Base-by-base conservation (phyloP, 352 stramenopile species). In the Plasmopara halstedii region DNA sequence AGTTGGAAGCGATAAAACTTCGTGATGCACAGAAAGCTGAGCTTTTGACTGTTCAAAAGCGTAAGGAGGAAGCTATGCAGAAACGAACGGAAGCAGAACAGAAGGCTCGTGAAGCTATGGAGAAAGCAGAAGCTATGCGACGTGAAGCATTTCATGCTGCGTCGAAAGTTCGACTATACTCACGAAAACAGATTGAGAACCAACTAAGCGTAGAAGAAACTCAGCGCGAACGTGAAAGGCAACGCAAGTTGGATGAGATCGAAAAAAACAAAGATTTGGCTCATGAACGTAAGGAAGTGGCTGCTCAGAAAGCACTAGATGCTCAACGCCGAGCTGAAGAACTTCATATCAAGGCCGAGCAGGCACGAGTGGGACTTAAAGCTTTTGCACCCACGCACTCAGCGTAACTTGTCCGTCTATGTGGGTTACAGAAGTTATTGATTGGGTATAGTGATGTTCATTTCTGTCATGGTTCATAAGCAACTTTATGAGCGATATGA, bases 51-150 rank as follows among this genome's bases (percentile, higher is more conserved):
- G 53, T 85, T 18, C 73, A 89, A 34, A 55, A 73, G 46, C 68
- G 69, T 17, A 81, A 80, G 38, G 70, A 81, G 17, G 81, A 80
- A 17, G 81, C 81, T 5, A 71, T 74, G 11, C 61, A 57, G 19
- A 77, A 70, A 39, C 81, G 81, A 10, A 59, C 74, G 4, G 78
- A 88, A 6, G 79, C 78, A n/a, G 81, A 92, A 50, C 60, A 64
- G 10, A 75, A 68, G 35, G 78, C 77, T 0, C 54, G 67, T 6
- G 73, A 84, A 20, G 75, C 73, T 4, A 64, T 65, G 1, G 64
- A 80, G 6, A 70, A 70, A 19, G 81, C 81, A 4, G 73, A 85
- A 8, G 65, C 53, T 2, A 85, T 90, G 73, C 67, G 81, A 0
- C 64, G 50, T 11, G 53, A 73, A 8, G 81, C 78, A 1, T 70